Evolutionary conservation across 2,329 filamentous ascomycete species (phyloP), one percentile per base, ranked within the genome.

Genomic region (Podosphaera leucotricha): DNA sequence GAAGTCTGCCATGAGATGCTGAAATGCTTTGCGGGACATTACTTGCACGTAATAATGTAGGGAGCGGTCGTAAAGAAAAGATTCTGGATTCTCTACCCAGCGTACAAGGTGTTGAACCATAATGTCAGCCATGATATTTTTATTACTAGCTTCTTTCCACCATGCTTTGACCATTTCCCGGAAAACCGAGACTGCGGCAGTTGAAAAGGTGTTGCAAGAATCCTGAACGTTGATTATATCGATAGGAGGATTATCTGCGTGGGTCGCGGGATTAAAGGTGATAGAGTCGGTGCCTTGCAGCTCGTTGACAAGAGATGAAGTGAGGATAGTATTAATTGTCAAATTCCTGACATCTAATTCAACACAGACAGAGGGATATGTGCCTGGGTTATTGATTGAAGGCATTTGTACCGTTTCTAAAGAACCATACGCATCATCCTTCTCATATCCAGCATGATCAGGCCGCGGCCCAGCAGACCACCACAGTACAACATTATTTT

Each of bases 81-180:
- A 94, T 41, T 82, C 80, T 0, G 87, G 83, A 49, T 78, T 90
- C 59, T 93, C 85, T 1, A 95, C 85, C 92, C 92, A 99, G 50
- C 92, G 80, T 18, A 98, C 84, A 3, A 99, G 70, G 61, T 98
- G 87, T 57, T 93, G 86, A 0, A 99, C 90, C 68, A 99, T 84
- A 44, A 95, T 76, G 61, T 98, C 90, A 0, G 92, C 92, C 84
- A 98, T 94, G 36, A 75, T 79, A 54, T 82, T 92, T 33, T 85
- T 84, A 48, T 75, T 76, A 57, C 83, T 90, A 5, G 90, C 92
- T 60, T 98, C 87, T 1, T 79, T 72, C 90, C 90, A 98, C 92
- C 92, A 99, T 2, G 82, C 74, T 60, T 94, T 93, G 53, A 99
- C 90, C 86, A 99, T 94, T 54, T 95, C 92, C 13, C 90, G 79